Evolutionary conservation across 23 red algal genomes (phyloP), one percentile per base, ranked within the genome.

Genomic region (Gracilaria domingensis): DNA sequence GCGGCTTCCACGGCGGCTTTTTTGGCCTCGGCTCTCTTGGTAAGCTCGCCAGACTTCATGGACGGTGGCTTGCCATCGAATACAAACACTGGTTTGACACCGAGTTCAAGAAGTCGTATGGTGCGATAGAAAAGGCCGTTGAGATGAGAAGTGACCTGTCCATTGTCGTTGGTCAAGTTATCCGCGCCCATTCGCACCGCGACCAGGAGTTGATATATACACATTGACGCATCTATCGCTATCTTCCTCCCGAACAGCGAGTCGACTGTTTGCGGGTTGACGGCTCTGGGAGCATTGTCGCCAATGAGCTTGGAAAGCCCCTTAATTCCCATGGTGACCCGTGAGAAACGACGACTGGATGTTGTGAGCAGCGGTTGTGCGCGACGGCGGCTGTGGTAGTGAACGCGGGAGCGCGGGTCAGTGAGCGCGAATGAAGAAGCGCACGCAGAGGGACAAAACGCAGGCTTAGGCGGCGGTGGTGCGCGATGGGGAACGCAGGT

Each of bases 181-280:
- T 95, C 97, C 0, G 92, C 86, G 35, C 94, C 95, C 58, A 86
- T 65, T 5, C 97, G 92, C 12, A 99, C 94, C 59, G 97, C 94
- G 29, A 96, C 94, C 7, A 99, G 91, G 14, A 99, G 95, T 74
- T 99, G 97, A 59, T 99, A 99, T 60, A 99, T 99, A 57, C 79
- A 91, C 97, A 99, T 99, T 21, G 94, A 96, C 16, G 97, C 97
- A 82, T 99, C 97, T 16, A 99, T 95, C 1, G 97, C 97, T 49
- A 99, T 93, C 51, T 85, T 94, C 20, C 97, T 81, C 25, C 97
- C 97, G 60, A 99, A 99, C 25, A 95, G 84, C 16, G 88, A 74
- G 51, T 96, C 86, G 16, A 94, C 39, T 13, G 96, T 87, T 34
- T 96, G 85, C 35, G 95, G 86, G 35, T 93, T 90, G 39, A 94